These are phyloP conservation scores for Fusarium sp. DNA, from an alignment of 2,329 filamentous ascomycete species.

Conservation along the genomic window DNA sequence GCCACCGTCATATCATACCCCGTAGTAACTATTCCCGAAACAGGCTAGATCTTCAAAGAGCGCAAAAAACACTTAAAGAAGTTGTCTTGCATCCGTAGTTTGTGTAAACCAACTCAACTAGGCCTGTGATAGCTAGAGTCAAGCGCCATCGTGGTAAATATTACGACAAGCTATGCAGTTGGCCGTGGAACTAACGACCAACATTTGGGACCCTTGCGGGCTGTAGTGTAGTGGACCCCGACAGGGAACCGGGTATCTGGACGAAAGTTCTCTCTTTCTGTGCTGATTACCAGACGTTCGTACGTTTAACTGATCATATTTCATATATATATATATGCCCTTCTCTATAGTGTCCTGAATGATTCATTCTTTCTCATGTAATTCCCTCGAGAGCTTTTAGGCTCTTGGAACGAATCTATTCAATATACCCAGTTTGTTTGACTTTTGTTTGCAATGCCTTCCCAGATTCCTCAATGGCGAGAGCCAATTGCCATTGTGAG, in stretches of 20 bases:
- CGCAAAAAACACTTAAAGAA: background rate
- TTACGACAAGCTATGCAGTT: background rate
- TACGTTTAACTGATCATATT: background rate
- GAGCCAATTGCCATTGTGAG: constrained; percentile 44
- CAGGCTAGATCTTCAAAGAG: background rate
- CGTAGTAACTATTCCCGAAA: background rate
- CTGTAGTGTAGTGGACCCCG: background rate
- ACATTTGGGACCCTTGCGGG: background rate
- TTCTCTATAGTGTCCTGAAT: background rate
- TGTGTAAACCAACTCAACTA: background rate
- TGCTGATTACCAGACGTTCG: background rate
- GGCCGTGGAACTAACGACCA: background rate
- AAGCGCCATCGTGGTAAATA: background rate
- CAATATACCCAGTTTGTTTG: background rate
- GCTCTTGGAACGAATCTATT: background rate
- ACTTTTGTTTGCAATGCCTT: constrained; percentile 30
- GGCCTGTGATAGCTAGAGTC: background rate
- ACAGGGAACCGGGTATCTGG: background rate
- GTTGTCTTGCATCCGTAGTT: background rate
- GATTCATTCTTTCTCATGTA: background rate
- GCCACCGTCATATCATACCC: background rate
- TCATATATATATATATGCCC: background rate
- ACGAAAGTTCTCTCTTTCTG: background rate
- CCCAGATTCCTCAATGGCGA: constrained; percentile 40
- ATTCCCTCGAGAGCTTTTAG: background rate